phyloP scores from a whole-genome alignment of 1,284 basidiomycete species.

The Ustilago cynodontis region DNA sequence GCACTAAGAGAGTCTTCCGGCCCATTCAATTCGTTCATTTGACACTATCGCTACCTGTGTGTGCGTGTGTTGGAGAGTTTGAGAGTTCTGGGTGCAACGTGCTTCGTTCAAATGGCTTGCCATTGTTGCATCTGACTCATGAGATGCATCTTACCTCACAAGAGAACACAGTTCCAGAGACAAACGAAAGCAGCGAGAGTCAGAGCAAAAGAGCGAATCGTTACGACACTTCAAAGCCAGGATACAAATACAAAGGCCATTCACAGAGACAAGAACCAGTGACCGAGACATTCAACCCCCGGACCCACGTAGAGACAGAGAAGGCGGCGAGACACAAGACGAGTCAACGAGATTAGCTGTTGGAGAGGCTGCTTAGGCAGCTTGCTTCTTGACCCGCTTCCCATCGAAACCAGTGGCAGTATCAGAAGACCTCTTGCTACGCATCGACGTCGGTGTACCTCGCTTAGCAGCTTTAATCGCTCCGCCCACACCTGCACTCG shows the following conservation, averaged over 20 bases:
- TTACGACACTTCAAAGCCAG: not conserved
- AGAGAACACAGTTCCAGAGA: no score
- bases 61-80: no score
- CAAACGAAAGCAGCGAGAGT: not conserved
- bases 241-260: constrained; percentile 32
- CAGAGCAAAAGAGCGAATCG: constrained; percentile 2
- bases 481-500: not conserved
- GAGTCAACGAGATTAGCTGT: not conserved
- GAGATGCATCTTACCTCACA: no score
- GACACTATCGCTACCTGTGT: not conserved
- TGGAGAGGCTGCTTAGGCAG: constrained; percentile 17
- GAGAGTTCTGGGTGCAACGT: no score
- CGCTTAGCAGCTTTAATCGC: constrained; percentile 2
- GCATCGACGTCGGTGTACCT: constrained; percentile 14
- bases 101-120: not conserved
- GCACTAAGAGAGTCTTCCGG: not conserved
- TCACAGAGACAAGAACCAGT: not conserved
- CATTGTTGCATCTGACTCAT: no score
- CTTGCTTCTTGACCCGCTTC: constrained; percentile 52
- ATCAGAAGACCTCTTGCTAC: constrained; percentile 46
- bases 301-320: constrained; percentile 1
- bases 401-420: constrained; percentile 31
- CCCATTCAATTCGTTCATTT: not conserved
- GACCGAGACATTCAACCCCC: not conserved
- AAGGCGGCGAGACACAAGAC: not conserved